Conservation (phyloP, 495 filamentous ascomycete species). For the Cercophora newfieldiana region DNA sequence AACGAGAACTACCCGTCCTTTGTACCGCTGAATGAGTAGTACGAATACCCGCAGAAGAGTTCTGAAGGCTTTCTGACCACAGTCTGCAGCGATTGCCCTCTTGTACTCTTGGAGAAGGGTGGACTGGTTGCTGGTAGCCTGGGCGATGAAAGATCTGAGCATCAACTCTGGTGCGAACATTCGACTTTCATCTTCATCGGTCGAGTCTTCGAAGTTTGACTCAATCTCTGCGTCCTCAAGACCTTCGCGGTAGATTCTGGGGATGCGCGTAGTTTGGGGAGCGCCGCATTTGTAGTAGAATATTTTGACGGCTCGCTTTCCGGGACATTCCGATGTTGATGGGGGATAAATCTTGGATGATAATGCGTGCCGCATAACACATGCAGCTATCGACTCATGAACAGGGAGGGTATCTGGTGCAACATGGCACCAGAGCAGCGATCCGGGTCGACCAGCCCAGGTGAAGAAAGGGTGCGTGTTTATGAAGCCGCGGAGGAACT, state of each 20-base stretch:
- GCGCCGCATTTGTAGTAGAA: background rate
- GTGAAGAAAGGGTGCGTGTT: background rate
- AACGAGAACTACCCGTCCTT: background rate
- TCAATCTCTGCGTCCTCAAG: background rate
- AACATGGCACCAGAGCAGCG: background rate
- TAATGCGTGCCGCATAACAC: background rate
- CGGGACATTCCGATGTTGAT: background rate
- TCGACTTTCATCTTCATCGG: background rate
- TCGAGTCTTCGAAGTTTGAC: background rate
- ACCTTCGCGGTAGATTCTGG: background rate
- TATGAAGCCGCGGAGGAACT: background rate
- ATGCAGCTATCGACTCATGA: background rate
- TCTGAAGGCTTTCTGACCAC: background rate
- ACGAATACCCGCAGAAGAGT: background rate
- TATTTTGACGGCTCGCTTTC: background rate
- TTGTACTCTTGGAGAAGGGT: background rate
- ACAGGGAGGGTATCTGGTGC: background rate
- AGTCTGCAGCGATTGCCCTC: background rate
- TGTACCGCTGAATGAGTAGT: background rate
- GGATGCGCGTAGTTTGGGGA: background rate
- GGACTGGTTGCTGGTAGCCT: background rate
- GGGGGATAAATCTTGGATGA: background rate
- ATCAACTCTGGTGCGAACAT: background rate
- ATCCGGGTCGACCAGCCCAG: background rate
- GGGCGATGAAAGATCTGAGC: background rate